A percentile compares a stretch with the other conserved stretches of the same genome.
Conservation (phyloP, 371 early-diverging fungal species). For the Circinella umbellata region DNA sequence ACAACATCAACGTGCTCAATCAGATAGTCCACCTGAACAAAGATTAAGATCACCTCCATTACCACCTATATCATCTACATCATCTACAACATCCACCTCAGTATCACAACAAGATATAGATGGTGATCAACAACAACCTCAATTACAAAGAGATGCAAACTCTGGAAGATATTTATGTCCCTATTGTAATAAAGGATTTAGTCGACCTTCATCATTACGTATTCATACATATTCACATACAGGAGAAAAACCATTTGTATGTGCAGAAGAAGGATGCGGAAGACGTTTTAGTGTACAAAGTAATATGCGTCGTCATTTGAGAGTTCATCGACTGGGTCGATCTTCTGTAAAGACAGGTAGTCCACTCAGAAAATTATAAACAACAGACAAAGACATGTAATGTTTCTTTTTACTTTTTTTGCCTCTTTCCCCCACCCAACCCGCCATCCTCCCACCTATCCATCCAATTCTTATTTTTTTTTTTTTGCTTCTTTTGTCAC, state of each 20-base stretch:
- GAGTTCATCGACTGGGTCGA: conserved; percentile 40
- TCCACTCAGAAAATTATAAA: conserved; percentile 19
- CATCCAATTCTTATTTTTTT: too few species aligned
- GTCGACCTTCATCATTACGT: conserved; percentile 63
- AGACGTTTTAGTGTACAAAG: conserved; percentile 64
- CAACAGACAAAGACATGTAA: background rate
- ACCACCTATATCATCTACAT: background rate
- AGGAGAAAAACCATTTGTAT: conserved; percentile 68
- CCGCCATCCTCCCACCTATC: too few species aligned
- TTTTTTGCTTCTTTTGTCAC: too few species aligned
- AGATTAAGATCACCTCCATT: conserved; percentile 13
- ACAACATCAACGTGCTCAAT: conserved; percentile 18
- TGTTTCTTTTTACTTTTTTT: background rate
- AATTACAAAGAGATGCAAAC: conserved; percentile 13
- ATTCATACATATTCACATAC: conserved; percentile 71
- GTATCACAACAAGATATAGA: background rate
- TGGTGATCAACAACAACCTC: conserved; percentile 7
- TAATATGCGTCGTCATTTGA: conserved; percentile 66
- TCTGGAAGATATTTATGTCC: conserved; percentile 48
- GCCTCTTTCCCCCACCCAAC: background rate
- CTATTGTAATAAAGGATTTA: conserved; percentile 57
- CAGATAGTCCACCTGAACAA: conserved; percentile 22
- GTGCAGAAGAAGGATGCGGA: conserved; percentile 56
- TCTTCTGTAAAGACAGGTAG: conserved; percentile 14
- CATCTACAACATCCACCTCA: background rate